phyloP scores from a whole-genome alignment of 805 yeast genomes.

The Nakazawaea pomicola region DNA sequence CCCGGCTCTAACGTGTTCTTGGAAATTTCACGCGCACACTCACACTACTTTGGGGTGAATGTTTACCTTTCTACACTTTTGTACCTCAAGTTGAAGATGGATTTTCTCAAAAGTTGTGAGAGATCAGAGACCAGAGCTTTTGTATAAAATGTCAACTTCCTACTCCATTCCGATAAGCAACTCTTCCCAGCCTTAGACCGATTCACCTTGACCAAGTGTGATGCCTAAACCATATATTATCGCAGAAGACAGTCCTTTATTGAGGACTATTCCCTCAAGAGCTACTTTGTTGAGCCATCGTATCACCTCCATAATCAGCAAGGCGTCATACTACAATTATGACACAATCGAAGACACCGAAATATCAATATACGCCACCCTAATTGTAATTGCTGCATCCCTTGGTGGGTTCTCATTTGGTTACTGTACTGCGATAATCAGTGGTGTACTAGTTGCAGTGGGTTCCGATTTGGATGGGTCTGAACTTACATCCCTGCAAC shows the following conservation, averaged over 20 bases:
- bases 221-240: conserved; percentile 11
- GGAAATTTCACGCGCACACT: too few relatives aligned
- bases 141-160: too few relatives aligned
- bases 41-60: background rate
- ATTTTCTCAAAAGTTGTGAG: background rate
- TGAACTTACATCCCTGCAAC: conserved; percentile 28
- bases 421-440: conserved; percentile 60
- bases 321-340: conserved; percentile 10
- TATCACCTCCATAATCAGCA: conserved; percentile 4
- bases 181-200: too few relatives aligned
- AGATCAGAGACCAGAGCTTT: too few relatives aligned
- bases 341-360: conserved; percentile 13
- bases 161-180: background rate
- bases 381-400: conserved; percentile 21
- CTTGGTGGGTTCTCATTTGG: conserved; percentile 35
- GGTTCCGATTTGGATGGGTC: conserved; percentile 32
- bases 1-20: background rate
- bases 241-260: conserved; percentile 11
- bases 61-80: conserved; percentile 10
- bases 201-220: too few relatives aligned
- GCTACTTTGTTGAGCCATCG: conserved; percentile 9
- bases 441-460: conserved; percentile 49
- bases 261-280: conserved; percentile 12
- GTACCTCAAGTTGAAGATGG: too few relatives aligned
- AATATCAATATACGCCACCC: conserved; percentile 13